Percentiles rank a stretch among this genome's conserved stretches.
Evolutionary conservation across 176 grass and related monocot species (phyloP).

Genomic region (Rhipidocladum racemiflorum): DNA sequence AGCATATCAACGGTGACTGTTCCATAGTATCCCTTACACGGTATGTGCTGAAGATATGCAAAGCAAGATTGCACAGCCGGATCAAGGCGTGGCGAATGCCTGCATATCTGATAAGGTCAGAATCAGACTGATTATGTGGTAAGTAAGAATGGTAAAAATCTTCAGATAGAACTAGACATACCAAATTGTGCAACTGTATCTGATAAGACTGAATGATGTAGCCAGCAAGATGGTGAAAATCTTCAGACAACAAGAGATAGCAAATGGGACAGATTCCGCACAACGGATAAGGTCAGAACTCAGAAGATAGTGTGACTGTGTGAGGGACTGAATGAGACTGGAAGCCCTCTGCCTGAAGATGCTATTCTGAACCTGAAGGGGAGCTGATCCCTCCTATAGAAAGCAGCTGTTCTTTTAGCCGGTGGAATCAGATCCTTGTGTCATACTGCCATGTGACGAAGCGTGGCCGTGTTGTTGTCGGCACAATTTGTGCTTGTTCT

Average conservation of each 20-base stretch:
- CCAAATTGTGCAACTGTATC: not conserved
- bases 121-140: not conserved
- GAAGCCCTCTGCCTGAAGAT: conserved; percentile 32
- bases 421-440: conserved; percentile 20
- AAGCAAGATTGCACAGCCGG: not conserved
- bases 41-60: conserved; percentile 20
- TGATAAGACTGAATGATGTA: not conserved
- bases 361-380: conserved; percentile 27
- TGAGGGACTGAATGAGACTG: conserved; percentile 12
- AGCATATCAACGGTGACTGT: conserved; percentile 25
- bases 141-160: not conserved
- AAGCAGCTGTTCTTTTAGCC: conserved; percentile 19
- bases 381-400: conserved; percentile 9
- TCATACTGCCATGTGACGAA: conserved; percentile 15
- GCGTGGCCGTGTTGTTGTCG: conserved; percentile 16
- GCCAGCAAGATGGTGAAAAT: not conserved
- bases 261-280: conserved; percentile 1
- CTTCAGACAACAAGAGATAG: not conserved
- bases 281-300: conserved; percentile 27
- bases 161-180: not conserved
- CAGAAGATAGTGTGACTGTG: not conserved
- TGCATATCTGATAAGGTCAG: conserved; percentile 26
- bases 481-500: not conserved
- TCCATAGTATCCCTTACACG: conserved; percentile 17
- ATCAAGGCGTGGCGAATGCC: not conserved